A percentile compares a stretch with the other conserved stretches of the same genome.
These are phyloP conservation scores for Psophocarpus tetragonolobus DNA, from an alignment of 306 rosid species.

Conservation along the genomic window DNA sequence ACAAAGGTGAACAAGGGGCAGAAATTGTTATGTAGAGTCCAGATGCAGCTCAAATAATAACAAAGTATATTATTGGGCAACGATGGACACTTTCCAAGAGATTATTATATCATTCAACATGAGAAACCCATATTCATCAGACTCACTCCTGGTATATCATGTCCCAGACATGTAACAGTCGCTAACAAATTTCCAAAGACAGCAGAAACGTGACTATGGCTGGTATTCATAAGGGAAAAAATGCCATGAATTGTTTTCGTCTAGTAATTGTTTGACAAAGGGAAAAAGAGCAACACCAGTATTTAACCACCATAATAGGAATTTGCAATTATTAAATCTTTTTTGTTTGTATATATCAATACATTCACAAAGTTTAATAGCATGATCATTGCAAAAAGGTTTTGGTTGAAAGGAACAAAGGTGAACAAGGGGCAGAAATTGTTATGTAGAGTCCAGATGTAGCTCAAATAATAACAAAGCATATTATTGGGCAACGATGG, in stretches of 20 bases:
- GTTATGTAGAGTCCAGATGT: slow-evolving; percentile 51
- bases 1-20: neutral
- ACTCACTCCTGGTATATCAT: slow-evolving; percentile 18
- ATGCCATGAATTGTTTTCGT: neutral
- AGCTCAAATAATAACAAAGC: slow-evolving; percentile 49
- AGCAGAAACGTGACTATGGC: slow-evolving; percentile 39
- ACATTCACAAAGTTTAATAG: neutral
- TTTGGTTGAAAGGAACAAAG: neutral
- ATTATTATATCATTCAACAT: slow-evolving; percentile 25
- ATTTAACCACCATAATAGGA: neutral
- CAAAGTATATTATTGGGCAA: slow-evolving; percentile 44
- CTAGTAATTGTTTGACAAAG: neutral
- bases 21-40: slow-evolving; percentile 35
- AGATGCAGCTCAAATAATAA: slow-evolving; percentile 62
- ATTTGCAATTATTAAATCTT: neutral
- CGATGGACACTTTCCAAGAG: slow-evolving; percentile 46
- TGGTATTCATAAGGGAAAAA: neutral
- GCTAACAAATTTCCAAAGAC: slow-evolving; percentile 1
- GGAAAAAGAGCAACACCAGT: neutral
- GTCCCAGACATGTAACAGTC: slow-evolving; percentile 44
- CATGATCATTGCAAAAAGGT: neutral
- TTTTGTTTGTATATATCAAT: neutral
- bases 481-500: slow-evolving; percentile 50
- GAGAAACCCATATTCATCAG: slow-evolving; percentile 43
- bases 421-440: no score